These are phyloP conservation scores for Thalassiosira hispida DNA, from an alignment of 352 stramenopile species.

Conservation along the genomic window DNA sequence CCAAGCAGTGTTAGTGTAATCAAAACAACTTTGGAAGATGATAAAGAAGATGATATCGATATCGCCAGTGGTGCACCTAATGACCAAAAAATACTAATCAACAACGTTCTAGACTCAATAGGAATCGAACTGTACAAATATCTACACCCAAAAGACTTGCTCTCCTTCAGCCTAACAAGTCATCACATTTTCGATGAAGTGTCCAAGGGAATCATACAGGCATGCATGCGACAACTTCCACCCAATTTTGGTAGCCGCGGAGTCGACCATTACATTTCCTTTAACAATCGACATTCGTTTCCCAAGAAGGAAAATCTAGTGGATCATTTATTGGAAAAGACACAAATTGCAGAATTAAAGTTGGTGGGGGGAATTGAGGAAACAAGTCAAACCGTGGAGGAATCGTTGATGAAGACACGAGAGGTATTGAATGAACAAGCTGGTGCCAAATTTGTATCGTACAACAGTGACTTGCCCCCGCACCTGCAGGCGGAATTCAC, in stretches of 20 bases:
- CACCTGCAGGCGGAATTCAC: constrained; percentile 6
- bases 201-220: constrained; percentile 18
- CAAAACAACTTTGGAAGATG: too few species aligned
- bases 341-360: constrained; percentile 15
- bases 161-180: constrained; percentile 5
- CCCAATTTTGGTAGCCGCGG: neutral
- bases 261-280: constrained; percentile 10
- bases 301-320: constrained; percentile 11
- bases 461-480: neutral
- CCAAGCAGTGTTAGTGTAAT: too few species aligned
- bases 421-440: constrained; percentile 7
- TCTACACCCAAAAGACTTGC: constrained; percentile 19
- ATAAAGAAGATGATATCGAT: too few species aligned
- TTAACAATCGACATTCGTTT: constrained; percentile 10
- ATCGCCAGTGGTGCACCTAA: too few species aligned
- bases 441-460: constrained; percentile 13
- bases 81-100: too few species aligned
- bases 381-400: constrained; percentile 6
- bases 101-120: constrained; percentile 1
- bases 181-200: constrained; percentile 9
- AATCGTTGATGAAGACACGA: constrained; percentile 19
- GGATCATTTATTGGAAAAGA: constrained; percentile 23
- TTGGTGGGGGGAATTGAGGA: neutral
- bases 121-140: constrained; percentile 23
- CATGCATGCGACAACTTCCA: constrained; percentile 20